Base-by-base conservation (phyloP, 1,284 basidiomycete genomes). In the Vanrija sp. region DNA sequence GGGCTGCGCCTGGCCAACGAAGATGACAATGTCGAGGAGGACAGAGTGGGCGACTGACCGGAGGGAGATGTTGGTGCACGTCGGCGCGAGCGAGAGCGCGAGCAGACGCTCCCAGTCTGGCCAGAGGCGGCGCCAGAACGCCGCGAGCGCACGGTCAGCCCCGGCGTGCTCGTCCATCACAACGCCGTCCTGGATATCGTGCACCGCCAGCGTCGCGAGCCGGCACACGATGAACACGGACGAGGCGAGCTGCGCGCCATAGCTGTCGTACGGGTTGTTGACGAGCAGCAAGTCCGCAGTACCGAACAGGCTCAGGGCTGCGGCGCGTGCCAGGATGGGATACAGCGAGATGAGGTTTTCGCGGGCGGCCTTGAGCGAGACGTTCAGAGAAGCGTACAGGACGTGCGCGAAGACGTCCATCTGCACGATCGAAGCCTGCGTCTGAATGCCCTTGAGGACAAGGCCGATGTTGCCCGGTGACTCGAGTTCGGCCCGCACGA, bases 101-200 rank as follows among this genome's bases (percentile, higher is more conserved):
- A 75, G 46, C 2, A 73, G 53, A 12, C 71, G 54, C 29, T 60
- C 59, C 68, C 67, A 71, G 47, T 75, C 71, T 1, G 73, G 68
- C 68, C 71, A 70, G n/a, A 71, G 60, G 21, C 68, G 58, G 19
- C 46, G 55, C 70, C 69, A 73, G 16, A 71, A 64, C 0, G 48
- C 49, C 23, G 60, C 58, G 29, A 69, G 53, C 40, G 49, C 62
- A 26, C 65, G 64, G 6, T 56, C 18, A 4, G 54, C 45, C 8
- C 49, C 47, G 12, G 45, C 48, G n/a, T 23, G 40, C 43, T 45
- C 38, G 40, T 45, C 23, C 14, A 25, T 3, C 9, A 26, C 26
- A 5, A 45, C 21, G 19, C 43, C 46, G 23, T 34, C n/a, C 14
- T 21, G 16, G 21, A 40, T 43, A 42, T 60, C 62, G 5, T 45